A percentile compares a stretch with the other conserved stretches of the same genome.
phyloP scores from a whole-genome alignment of 305 asterid genomes.

The Nicotiana rustica region DNA sequence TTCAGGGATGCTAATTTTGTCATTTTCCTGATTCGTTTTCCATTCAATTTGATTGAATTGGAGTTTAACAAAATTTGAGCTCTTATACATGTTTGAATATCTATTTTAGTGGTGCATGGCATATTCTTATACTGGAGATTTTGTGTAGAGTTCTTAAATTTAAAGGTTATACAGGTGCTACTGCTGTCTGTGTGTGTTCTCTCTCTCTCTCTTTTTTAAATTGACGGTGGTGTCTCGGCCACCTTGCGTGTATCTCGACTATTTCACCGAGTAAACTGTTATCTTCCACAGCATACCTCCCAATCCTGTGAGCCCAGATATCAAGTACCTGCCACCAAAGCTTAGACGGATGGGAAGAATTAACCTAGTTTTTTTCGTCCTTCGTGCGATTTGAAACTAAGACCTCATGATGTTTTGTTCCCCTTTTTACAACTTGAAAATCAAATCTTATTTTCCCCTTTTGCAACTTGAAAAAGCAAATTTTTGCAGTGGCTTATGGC shows the following conservation, averaged over 20 bases:
- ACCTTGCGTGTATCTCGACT: no score
- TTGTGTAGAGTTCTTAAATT: background rate
- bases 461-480: background rate
- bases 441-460: background rate
- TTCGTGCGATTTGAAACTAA: no score
- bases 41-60: slow-evolving; percentile 14
- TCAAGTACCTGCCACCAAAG: no score
- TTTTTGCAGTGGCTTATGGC: background rate
- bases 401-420: background rate
- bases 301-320: no score
- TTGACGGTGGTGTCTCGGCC: no score
- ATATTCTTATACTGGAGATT: background rate
- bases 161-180: slow-evolving; percentile 14
- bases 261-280: no score
- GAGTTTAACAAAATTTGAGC: background rate
- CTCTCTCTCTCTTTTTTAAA: no score
- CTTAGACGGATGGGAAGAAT: no score
- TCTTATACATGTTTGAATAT: background rate
- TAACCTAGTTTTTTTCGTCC: no score
- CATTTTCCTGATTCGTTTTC: background rate
- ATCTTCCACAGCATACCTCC: no score
- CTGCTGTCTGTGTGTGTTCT: background rate
- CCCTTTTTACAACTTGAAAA: background rate
- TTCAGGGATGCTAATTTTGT: background rate
- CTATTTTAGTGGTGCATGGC: background rate